Conservation (phyloP, 129 eudicot genomes). For the Flaveria linearis region DNA sequence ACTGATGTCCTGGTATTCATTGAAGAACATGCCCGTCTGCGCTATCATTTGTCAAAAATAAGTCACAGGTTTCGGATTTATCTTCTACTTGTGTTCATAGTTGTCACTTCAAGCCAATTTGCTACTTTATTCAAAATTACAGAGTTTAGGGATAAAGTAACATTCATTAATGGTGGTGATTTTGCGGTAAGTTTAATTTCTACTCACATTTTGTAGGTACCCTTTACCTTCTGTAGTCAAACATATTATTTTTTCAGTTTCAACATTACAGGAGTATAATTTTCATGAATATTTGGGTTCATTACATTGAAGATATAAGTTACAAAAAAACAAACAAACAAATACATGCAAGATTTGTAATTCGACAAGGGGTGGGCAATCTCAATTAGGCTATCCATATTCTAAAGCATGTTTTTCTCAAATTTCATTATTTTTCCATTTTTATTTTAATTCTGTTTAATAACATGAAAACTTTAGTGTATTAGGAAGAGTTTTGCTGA, state of each 20-base stretch:
- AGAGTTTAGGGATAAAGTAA: slow-evolving; percentile 52
- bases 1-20: slow-evolving; percentile 53
- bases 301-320: neutral
- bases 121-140: slow-evolving; percentile 64
- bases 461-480: neutral
- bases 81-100: slow-evolving; percentile 66
- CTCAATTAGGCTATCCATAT: neutral
- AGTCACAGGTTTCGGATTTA: slow-evolving; percentile 82
- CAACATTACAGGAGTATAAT: neutral
- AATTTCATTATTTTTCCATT: too few species aligned
- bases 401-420: neutral
- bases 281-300: neutral
- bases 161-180: slow-evolving; percentile 79
- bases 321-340: neutral
- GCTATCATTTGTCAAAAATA: slow-evolving; percentile 69
- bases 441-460: neutral
- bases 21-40: slow-evolving; percentile 69
- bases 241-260: neutral
- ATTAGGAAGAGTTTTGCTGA: neutral
- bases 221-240: slow-evolving; percentile 9
- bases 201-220: neutral
- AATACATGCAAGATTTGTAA: neutral
- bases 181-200: slow-evolving; percentile 65
- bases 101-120: slow-evolving; percentile 73
- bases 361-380: neutral